These are phyloP conservation scores for Diophrys sp. DNA, from an alignment of 73 alveolate species.

Conservation along the genomic window DNA sequence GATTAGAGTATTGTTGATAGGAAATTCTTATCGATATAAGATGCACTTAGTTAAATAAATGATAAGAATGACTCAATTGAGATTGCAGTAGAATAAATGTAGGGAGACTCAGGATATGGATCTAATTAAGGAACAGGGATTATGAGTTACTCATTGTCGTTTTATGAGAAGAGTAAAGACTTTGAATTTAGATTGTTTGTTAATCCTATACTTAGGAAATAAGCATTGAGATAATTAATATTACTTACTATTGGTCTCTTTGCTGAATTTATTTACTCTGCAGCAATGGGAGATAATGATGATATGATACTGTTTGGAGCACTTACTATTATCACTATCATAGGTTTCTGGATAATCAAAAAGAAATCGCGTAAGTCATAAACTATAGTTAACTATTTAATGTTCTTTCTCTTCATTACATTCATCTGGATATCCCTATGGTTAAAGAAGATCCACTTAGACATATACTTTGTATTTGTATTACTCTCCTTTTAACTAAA, in stretches of 20 bases:
- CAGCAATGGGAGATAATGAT: too few relatives aligned
- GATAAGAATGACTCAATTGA: conserved; percentile 30
- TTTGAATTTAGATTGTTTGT: background rate
- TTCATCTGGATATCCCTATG: too few relatives aligned
- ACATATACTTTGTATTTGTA: background rate
- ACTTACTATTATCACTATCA: too few relatives aligned
- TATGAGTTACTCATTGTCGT: background rate
- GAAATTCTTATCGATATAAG: conserved; percentile 3
- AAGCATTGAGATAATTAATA: too few relatives aligned
- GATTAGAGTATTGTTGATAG: background rate
- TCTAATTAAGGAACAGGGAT: background rate
- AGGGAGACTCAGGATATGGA: background rate
- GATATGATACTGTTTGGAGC: too few relatives aligned
- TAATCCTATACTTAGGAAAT: too few relatives aligned
- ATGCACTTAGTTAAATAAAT: conserved; percentile 3
- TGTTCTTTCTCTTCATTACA: too few relatives aligned
- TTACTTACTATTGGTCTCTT: too few relatives aligned
- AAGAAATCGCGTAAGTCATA: too few relatives aligned
- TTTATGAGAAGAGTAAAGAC: background rate
- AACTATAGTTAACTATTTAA: too few relatives aligned
- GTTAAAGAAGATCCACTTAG: background rate
- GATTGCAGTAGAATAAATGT: conserved; percentile 7
- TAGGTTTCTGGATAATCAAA: too few relatives aligned
- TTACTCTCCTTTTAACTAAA: background rate
- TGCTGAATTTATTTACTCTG: too few relatives aligned